Evolutionary conservation across 768 basidiomycete genomes (phyloP).

Genomic region (Termitomyces sp.): DNA sequence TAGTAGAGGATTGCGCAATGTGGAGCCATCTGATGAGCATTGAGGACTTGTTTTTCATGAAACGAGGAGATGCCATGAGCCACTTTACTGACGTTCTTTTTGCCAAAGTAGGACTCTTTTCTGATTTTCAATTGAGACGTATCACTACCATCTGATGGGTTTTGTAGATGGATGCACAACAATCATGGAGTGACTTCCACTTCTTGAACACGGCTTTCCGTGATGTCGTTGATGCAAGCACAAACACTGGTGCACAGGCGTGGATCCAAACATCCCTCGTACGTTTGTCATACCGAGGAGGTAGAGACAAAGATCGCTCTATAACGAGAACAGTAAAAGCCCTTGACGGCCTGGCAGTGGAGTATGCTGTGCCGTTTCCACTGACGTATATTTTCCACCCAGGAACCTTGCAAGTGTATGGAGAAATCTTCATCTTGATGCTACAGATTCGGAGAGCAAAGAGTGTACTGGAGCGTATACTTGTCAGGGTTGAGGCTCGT

Average conservation of each 20-base stretch:
- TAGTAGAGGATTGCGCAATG: conserved; percentile 63
- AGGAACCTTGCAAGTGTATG: conserved; percentile 48
- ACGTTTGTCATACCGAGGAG: conserved; percentile 62
- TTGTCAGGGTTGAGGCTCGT: conserved; percentile 48
- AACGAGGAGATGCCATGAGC: conserved; percentile 69
- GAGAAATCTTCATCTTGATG: conserved; percentile 64
- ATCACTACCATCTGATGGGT: neutral
- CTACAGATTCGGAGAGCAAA: conserved; percentile 74
- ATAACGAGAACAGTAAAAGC: conserved; percentile 53
- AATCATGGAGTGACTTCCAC: conserved; percentile 77
- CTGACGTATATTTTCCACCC: conserved; percentile 73
- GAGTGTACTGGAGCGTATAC: conserved; percentile 59
- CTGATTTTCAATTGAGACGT: neutral
- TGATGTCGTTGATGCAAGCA: conserved; percentile 52
- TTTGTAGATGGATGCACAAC: conserved; percentile 65
- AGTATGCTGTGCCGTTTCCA: conserved; percentile 80
- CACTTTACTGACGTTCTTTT: conserved; percentile 73
- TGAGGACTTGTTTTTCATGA: conserved; percentile 71
- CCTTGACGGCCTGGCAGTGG: conserved; percentile 62
- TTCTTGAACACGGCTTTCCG: conserved; percentile 75
- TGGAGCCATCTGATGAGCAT: conserved; percentile 57
- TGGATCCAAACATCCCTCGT: conserved; percentile 69
- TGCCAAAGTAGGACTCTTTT: conserved; percentile 45
- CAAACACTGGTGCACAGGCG: conserved; percentile 28
- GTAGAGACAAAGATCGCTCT: conserved; percentile 36